phyloP scores from a whole-genome alignment of 2,329 filamentous ascomycete genomes.

The Cercospora canescens region DNA sequence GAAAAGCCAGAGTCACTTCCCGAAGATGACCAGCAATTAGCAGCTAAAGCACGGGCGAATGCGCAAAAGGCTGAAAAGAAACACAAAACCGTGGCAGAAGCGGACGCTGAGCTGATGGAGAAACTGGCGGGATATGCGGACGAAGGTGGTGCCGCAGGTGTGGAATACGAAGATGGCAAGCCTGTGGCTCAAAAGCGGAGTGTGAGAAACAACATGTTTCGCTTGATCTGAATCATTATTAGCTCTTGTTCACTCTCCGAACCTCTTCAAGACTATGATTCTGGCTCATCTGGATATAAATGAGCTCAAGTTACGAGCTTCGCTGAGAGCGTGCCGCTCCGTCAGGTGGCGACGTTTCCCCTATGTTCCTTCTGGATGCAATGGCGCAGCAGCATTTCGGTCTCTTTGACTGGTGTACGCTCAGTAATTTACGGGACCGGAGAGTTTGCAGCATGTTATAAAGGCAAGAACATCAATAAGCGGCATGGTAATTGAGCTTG shows the following conservation, averaged over 20 bases:
- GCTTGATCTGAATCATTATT: constrained; percentile 56
- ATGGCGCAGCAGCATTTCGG: neutral
- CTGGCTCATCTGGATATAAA: neutral
- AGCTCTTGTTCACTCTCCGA: neutral
- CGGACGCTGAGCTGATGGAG: constrained; percentile 65
- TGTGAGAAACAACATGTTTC: constrained; percentile 77
- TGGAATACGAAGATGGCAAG: constrained; percentile 75
- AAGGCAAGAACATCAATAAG: neutral
- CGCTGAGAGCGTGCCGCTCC: neutral
- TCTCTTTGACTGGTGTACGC: neutral
- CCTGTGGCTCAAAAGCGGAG: constrained; percentile 71
- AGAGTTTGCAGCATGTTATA: neutral
- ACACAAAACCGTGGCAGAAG: constrained; percentile 60
- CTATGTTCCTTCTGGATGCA: neutral
- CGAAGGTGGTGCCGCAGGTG: constrained; percentile 68
- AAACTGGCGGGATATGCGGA: constrained; percentile 68
- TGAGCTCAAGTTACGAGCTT: neutral
- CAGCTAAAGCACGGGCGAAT: constrained; percentile 18
- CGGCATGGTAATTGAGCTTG: too few species aligned
- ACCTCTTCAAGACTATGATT: neutral
- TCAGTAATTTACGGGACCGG: neutral
- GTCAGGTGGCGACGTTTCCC: neutral
- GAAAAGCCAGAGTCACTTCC: constrained; percentile 8
- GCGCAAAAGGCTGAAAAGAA: constrained; percentile 23
- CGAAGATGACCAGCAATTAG: constrained; percentile 21